These are phyloP conservation scores for Cladosporium sp. DNA, from an alignment of 2,329 filamentous ascomycete species.

Conservation along the genomic window DNA sequence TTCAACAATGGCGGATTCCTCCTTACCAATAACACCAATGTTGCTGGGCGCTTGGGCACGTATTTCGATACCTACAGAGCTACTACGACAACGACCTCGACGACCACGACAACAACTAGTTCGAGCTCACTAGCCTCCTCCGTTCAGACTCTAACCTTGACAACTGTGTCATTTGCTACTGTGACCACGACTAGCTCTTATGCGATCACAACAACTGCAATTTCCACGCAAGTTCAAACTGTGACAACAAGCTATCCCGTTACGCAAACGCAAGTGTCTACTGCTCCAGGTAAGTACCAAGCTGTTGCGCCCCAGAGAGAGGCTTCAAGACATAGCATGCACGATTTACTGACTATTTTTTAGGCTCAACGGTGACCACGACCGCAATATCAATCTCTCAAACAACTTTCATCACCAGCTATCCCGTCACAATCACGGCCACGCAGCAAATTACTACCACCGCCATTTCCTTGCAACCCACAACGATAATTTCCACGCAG, in stretches of 20 bases:
- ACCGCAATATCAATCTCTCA: not conserved
- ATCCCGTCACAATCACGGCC: slow-evolving; percentile 4
- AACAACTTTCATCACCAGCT: slow-evolving; percentile 14
- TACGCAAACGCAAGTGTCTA: slow-evolving; percentile 3
- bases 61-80: too few relatives aligned
- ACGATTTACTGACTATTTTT: not conserved
- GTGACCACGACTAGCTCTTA: slow-evolving; percentile 9
- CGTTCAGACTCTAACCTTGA: slow-evolving; percentile 3
- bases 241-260: slow-evolving; percentile 4
- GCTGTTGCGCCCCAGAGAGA: not conserved
- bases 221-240: slow-evolving; percentile 14
- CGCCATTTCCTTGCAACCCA: not conserved
- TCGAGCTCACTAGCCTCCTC: not conserved
- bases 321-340: not conserved
- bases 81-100: not conserved
- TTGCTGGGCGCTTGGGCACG: too few relatives aligned
- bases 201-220: slow-evolving; percentile 5
- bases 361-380: slow-evolving; percentile 11
- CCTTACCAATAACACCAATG: too few relatives aligned
- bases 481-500: slow-evolving; percentile 6
- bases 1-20: too few relatives aligned
- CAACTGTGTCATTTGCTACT: slow-evolving; percentile 8
- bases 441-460: slow-evolving; percentile 1
- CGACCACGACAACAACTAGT: not conserved
- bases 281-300: not conserved